These are phyloP conservation scores for Didymella sp. DNA, from an alignment of 2,329 filamentous ascomycete species.

Conservation along the genomic window DNA sequence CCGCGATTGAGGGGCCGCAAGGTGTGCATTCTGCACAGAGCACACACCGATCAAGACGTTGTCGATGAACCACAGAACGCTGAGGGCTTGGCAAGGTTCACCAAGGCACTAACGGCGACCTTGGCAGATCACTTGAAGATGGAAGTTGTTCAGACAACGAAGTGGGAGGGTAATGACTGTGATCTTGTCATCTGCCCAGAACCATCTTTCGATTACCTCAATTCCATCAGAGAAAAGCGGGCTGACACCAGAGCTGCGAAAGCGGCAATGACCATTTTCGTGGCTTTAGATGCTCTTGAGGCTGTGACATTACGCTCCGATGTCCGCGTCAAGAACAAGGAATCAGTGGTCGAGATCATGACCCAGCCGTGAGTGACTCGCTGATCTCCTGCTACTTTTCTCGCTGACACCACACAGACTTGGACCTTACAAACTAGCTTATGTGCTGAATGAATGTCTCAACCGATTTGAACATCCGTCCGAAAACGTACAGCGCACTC, in stretches of 20 bases:
- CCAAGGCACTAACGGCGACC: conserved; percentile 28
- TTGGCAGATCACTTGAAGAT: conserved; percentile 37
- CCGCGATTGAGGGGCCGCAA: conserved; percentile 30
- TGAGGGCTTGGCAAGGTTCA: conserved; percentile 32
- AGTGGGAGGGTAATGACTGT: conserved; percentile 33
- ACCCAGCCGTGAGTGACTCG: conserved; percentile 41
- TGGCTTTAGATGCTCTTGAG: conserved; percentile 44
- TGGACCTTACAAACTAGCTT: conserved; percentile 44
- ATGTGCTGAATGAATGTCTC: conserved; percentile 39
- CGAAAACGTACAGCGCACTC: conserved; percentile 26
- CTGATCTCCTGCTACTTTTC: background rate
- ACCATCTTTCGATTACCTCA: conserved; percentile 42
- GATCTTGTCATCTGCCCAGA: conserved; percentile 46
- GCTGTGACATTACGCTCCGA: conserved; percentile 45
- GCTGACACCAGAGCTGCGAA: conserved; percentile 17
- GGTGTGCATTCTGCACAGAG: conserved; percentile 37
- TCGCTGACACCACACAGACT: conserved; percentile 28
- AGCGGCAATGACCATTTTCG: conserved; percentile 41
- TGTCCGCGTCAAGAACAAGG: conserved; percentile 35
- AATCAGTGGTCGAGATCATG: conserved; percentile 45
- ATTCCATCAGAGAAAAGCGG: conserved; percentile 28
- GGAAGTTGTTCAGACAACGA: conserved; percentile 34
- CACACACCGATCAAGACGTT: background rate
- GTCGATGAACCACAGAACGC: conserved; percentile 11
- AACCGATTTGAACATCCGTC: conserved; percentile 33